phyloP scores from a whole-genome alignment of 2,329 filamentous ascomycete genomes.

The Calonectria hawksworthii region DNA sequence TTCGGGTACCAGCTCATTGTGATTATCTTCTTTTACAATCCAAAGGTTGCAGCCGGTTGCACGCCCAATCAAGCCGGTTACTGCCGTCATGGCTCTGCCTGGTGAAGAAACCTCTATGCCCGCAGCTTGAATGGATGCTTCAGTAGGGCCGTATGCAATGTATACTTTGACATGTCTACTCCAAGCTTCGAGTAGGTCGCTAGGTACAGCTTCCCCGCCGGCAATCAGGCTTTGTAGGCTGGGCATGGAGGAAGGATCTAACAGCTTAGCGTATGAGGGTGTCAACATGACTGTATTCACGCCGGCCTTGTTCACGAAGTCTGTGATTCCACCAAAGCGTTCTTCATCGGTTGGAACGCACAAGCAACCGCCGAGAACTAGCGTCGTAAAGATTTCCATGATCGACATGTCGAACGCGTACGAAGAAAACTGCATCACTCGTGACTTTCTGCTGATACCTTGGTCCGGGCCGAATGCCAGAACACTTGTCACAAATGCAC shows the following conservation, averaged over 20 bases:
- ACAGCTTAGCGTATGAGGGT: neutral
- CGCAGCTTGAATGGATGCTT: neutral
- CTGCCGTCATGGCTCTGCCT: no score
- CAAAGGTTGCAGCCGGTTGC: neutral
- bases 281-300: neutral
- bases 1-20: neutral
- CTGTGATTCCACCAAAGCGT: neutral
- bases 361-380: neutral
- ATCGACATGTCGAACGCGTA: neutral
- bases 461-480: neutral
- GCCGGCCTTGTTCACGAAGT: neutral
- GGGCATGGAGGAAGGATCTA: neutral
- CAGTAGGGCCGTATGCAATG: neutral
- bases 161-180: neutral
- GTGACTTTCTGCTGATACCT: neutral
- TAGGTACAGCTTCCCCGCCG: neutral
- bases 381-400: neutral
- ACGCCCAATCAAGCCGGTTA: neutral
- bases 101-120: neutral
- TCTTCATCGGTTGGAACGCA: conserved; percentile 2
- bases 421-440: neutral
- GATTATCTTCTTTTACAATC: neutral
- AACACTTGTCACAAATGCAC: neutral
- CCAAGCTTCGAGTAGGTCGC: neutral
- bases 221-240: neutral